Base-by-base conservation (phyloP, 2,329 filamentous ascomycete species). In the Pseudogymnoascus sp. region DNA sequence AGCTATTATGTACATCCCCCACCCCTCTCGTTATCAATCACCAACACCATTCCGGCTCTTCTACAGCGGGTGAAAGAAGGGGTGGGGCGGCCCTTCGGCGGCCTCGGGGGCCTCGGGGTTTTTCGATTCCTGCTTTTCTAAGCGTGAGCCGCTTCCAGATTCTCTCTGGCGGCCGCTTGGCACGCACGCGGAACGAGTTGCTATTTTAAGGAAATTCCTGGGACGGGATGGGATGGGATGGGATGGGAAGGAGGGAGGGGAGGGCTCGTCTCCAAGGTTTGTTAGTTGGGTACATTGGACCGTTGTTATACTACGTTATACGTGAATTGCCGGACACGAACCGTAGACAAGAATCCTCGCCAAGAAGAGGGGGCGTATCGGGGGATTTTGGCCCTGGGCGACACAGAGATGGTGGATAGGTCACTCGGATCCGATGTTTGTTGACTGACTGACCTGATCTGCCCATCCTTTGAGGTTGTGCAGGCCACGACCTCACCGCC, bases 1-100 rank as follows among this genome's bases (percentile, higher is more conserved):
- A 53, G 47, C 47, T 53, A 53, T 53, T 53, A 53, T 53, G 47
- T 53, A 53, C 47, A 53, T 53, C 47, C 26, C 26, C 44, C 26
- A n/a, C 44, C n/a, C 15, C 26, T 17, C 26, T 17, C 47, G 4
- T 53, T 53, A 53, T 53, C 47, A 53, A 31, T 53, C 47, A 53
- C 2, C 9, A 17, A 3, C 23, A 50, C 47, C 26, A 53, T 53
- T 53, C 47, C 47, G 47, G 47, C 28, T 19, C 31, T 47, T 31
- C 26, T 5, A 53, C 47, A 53, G 9, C 23, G 26, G 47, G 47
- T 4, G 4, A 11, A 33, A 11, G 1, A 33, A 11, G 1, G 31
- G 31, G 31, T 33, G 44, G 44, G 21, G 13, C 26, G 26, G 26
- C 5, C 7, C 17, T 21, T n/a, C 36, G 36, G 36, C 2, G 19